Evolutionary conservation across 148 eudicot genomes (phyloP), one percentile per base, ranked within the genome.

Genomic region (Dysphania ambrosioides): DNA sequence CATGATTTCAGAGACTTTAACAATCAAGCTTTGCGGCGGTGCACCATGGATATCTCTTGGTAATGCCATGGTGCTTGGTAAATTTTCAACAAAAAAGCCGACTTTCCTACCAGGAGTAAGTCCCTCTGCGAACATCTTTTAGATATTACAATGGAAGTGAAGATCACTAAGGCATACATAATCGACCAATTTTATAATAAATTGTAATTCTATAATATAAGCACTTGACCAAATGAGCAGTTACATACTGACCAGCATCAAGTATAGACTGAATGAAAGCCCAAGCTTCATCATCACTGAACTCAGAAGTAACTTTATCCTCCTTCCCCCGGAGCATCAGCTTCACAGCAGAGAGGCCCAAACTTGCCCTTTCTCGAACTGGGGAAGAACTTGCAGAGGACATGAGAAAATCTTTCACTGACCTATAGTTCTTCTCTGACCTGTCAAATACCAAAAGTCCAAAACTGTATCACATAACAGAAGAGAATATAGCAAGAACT

Each of bases 21-120:
- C 89, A 74, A 91, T 80, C 85, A 94, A 83, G 84, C 91, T 83
- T 32, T 90, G 88, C 47, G 87, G 83, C 12, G 98, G 96, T 78
- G 93, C 91, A 74, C 93, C 97, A 81, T 91, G 97, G 66, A 94
- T 86, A 70, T 94, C 98, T 83, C 89, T 90, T n/a, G 87, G 81
- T 75, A 91, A 83, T 47, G 85, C 81, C 47, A 91, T 60, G n/a
- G 79, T 66, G 66, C 53, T 84, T 59, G 85, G 59, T 38, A 73
- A 81, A 57, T 71, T 86, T 65, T 86, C 97, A 38, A 69, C 68
- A 53, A 62, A 76, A 78, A 85, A 82, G 74, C 82, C 79, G 19
- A 85, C 83, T 85, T 88, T 87, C 76, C 87, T 83, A 62, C 83
- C 79, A n/a, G 87, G 78, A 83, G 82, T 63, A 78, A 90, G 93